Base-by-base conservation (phyloP, 257 asterid genomes). In the Fraxinus americana region DNA sequence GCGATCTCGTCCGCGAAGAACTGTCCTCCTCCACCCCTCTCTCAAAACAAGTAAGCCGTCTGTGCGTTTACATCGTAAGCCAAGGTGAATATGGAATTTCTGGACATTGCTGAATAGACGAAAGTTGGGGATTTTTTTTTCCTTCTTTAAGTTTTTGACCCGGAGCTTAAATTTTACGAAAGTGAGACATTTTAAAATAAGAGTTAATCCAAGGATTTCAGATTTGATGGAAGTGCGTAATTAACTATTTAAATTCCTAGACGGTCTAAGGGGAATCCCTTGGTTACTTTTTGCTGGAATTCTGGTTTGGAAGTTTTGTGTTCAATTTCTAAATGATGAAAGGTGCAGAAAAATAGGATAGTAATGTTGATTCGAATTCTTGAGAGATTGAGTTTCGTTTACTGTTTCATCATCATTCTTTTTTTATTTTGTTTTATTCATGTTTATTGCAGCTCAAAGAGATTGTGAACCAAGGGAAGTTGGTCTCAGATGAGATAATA, bases 1-100 rank as follows among this genome's bases (percentile, higher is more conserved):
- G 98, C 23, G 99, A 96, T 93, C 98, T 96, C 77, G 98, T 96
- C 67, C 97, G 98, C 25, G 92, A 93, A 52, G 99, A 93, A 86
- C 96, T 96, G 67, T 72, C 87, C 29, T 90, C 97, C 7, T 70
- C 91, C 29, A 89, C 94, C 30, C 84, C 97, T 73, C 81, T 91
- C 38, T 89, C 98, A 19, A 85, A 87, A 73, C 92, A 93, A 93
- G 81, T 52, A 52, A 52, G 23, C 63, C 3, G 25, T 17, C 25
- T 59, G 32, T 59, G 32, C 30, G 21, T n/a, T 59, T 52, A 52
- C 25, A 59, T 59, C 6, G 67, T 59, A n/a, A 59, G 30, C 30
- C 23, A 52, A 59, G 29, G 29, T 59, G 30, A 19, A 59, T n/a
- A 59, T 59, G 4, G 32, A 21, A 21, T 59, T 59, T 59, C 4